Evolutionary conservation across 495 filamentous ascomycete species (phyloP).

Genomic region (Rhypophila decipiens): DNA sequence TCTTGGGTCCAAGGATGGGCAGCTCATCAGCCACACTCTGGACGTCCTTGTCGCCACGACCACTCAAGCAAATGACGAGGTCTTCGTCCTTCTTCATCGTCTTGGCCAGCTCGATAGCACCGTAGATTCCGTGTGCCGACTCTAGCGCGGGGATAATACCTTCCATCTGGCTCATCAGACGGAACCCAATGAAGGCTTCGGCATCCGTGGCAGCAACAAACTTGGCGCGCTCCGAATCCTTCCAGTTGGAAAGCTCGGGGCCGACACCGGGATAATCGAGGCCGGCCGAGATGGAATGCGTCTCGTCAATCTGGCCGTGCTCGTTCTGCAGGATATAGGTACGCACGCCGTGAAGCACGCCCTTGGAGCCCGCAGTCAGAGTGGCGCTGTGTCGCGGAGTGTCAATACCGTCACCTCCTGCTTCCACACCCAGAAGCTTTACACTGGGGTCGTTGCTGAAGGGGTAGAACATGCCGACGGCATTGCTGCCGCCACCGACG

Average conservation of each 20-base stretch:
- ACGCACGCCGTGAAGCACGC: constrained; percentile 90
- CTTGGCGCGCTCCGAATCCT: constrained; percentile 75
- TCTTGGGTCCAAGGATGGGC: constrained; percentile 79
- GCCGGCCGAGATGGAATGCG: constrained; percentile 94
- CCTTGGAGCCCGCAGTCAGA: constrained; percentile 77
- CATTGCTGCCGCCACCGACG: constrained; percentile 89
- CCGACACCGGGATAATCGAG: constrained; percentile 97
- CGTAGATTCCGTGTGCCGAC: constrained; percentile 86
- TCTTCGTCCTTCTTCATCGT: constrained; percentile 82
- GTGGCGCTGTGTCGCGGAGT: constrained; percentile 85
- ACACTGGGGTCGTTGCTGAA: constrained; percentile 81
- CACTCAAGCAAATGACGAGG: constrained; percentile 89
- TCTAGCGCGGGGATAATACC: constrained; percentile 97
- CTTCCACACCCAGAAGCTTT: constrained; percentile 88
- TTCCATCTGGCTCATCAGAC: constrained; percentile 73
- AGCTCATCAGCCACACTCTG: constrained; percentile 96
- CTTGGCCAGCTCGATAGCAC: constrained; percentile 84
- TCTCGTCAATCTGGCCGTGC: constrained; percentile 88
- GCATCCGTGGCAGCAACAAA: constrained; percentile 92
- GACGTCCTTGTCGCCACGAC: constrained; percentile 95
- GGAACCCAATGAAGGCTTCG: constrained; percentile 86
- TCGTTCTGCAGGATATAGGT: constrained; percentile 92
- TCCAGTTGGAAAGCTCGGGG: constrained; percentile 87
- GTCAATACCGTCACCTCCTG: constrained; percentile 91
- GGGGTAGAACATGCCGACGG: constrained; percentile 93